Percentiles rank a stretch among this genome's conserved stretches.
These are phyloP conservation scores for Rhododendron ovatum DNA, from an alignment of 148 eudicot genomes.

Conservation along the genomic window DNA sequence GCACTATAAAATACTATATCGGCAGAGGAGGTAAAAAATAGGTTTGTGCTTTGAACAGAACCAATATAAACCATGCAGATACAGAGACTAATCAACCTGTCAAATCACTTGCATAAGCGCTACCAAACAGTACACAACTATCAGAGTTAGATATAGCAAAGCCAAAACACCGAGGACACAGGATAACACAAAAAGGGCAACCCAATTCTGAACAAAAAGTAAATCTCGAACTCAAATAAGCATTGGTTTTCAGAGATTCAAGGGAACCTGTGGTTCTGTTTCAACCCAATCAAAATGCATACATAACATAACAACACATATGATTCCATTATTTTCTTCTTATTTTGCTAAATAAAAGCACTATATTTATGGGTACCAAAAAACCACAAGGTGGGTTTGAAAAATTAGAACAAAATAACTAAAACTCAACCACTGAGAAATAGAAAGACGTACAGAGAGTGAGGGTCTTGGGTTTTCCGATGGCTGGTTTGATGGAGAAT, in stretches of 20 bases:
- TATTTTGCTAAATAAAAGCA: too few relatives aligned
- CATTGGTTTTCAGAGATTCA: background rate
- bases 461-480: too few relatives aligned
- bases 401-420: too few relatives aligned
- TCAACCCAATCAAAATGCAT: slow-evolving; percentile 5
- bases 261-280: background rate
- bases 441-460: too few relatives aligned
- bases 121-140: slow-evolving; percentile 74
- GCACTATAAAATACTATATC: background rate
- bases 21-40: background rate
- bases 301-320: slow-evolving; percentile 5
- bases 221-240: background rate
- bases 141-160: slow-evolving; percentile 89
- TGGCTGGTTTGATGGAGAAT: too few relatives aligned
- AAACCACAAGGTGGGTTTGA: too few relatives aligned
- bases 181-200: background rate
- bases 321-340: slow-evolving; percentile 6
- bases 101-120: slow-evolving; percentile 40
- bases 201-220: background rate
- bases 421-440: too few relatives aligned
- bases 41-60: background rate
- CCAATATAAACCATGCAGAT: slow-evolving; percentile 6
- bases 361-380: too few relatives aligned
- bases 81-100: background rate
- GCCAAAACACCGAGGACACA: slow-evolving; percentile 38